phyloP scores from a whole-genome alignment of 2,329 filamentous ascomycete species.

The Ophiostoma sp. region DNA sequence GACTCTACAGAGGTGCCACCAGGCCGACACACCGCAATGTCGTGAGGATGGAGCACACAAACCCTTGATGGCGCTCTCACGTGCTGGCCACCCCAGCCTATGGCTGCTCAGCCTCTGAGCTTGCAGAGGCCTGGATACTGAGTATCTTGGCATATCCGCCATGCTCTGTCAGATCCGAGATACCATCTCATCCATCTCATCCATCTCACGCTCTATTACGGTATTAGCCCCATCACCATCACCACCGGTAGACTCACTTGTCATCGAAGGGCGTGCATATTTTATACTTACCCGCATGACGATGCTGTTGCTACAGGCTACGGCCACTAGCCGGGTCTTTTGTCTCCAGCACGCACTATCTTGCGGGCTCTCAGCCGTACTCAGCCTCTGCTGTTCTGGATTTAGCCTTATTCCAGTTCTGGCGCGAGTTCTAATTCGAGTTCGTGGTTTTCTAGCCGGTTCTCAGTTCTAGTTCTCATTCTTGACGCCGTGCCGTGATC shows the following conservation, averaged over 20 bases:
- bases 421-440: not conserved
- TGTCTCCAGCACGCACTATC: not conserved
- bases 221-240: no score
- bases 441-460: not conserved
- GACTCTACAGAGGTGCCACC: not conserved
- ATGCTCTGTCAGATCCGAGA: not conserved
- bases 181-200: not conserved
- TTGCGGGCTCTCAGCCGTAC: not conserved
- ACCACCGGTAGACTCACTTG: not conserved
- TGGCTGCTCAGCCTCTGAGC: not conserved
- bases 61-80: not conserved
- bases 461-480: not conserved
- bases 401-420: no score
- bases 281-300: constrained; percentile 1
- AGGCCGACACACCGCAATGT: constrained; percentile 12
- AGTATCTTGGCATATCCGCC: not conserved
- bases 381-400: constrained; percentile 2
- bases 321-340: not conserved
- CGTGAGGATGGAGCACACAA: not conserved
- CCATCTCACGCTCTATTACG: not conserved
- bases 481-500: not conserved
- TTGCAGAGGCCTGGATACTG: no score
- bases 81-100: not conserved
- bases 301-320: constrained; percentile 12
- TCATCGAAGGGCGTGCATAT: not conserved